These are phyloP conservation scores for Gnetum montanum DNA, from an alignment of 75 land plant genomes.

Conservation along the genomic window DNA sequence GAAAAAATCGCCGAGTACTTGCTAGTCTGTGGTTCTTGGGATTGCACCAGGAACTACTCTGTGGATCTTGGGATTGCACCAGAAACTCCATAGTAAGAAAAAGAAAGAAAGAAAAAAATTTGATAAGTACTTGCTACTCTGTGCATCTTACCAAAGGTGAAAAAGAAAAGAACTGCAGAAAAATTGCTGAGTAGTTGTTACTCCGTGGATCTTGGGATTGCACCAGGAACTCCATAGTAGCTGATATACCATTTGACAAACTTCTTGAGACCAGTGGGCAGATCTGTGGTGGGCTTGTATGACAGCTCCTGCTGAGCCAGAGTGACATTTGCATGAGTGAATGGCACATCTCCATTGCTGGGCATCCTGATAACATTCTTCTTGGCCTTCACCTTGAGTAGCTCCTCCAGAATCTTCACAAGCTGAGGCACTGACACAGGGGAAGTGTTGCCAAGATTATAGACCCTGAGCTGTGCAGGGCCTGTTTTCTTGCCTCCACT, in stretches of 20 bases:
- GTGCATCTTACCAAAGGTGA: no score
- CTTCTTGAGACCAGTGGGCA: slow-evolving; percentile 46
- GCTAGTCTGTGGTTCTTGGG: no score
- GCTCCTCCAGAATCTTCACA: slow-evolving; percentile 37
- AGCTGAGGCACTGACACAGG: slow-evolving; percentile 47
- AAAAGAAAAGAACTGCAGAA: no score
- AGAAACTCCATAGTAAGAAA: slow-evolving; percentile 37
- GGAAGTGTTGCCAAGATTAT: slow-evolving; percentile 55
- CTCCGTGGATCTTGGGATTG: neutral
- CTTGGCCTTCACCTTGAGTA: slow-evolving; percentile 41
- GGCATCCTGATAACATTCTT: slow-evolving; percentile 49
- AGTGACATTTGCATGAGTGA: slow-evolving; percentile 54
- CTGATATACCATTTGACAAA: slow-evolving; percentile 56
- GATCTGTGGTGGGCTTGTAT: slow-evolving; percentile 49
- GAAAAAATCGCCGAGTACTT: no score
- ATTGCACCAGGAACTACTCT: no score
- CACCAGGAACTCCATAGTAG: slow-evolving; percentile 29
- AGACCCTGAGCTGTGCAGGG: slow-evolving; percentile 45
- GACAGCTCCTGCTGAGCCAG: slow-evolving; percentile 44
- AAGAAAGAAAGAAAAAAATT: no score
- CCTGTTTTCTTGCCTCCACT: slow-evolving; percentile 46
- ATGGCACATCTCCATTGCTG: slow-evolving; percentile 61
- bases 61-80: neutral
- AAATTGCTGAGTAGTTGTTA: no score
- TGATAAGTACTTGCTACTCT: no score